phyloP scores from a whole-genome alignment of 768 basidiomycete genomes.

The Suillus sp. region DNA sequence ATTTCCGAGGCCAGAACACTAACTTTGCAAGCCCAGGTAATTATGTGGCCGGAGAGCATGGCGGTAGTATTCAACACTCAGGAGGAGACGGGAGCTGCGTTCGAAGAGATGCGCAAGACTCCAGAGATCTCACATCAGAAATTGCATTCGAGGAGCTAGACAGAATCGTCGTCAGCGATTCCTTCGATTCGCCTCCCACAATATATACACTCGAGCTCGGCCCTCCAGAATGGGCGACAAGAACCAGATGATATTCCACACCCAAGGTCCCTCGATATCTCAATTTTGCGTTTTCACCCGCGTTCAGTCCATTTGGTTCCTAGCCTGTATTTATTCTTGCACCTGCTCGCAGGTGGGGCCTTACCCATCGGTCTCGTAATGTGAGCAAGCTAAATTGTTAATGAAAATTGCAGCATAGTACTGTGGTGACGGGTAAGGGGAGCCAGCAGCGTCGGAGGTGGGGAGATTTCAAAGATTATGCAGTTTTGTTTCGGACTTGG shows the following conservation, averaged over 20 bases:
- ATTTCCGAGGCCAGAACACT: constrained; percentile 54
- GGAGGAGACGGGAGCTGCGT: constrained; percentile 47
- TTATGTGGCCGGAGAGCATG: constrained; percentile 84
- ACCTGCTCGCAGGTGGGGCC: constrained; percentile 78
- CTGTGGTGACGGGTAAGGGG: constrained; percentile 80
- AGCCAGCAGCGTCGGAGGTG: constrained; percentile 71
- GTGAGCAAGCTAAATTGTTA: constrained; percentile 71
- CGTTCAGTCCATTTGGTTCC: constrained; percentile 51
- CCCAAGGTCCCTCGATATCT: constrained; percentile 56
- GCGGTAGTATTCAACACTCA: constrained; percentile 64
- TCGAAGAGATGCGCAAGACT: constrained; percentile 44
- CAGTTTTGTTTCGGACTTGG: constrained; percentile 76
- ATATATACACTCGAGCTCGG: constrained; percentile 47
- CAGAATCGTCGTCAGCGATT: constrained; percentile 70
- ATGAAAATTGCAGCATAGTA: constrained; percentile 63
- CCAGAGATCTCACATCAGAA: constrained; percentile 53
- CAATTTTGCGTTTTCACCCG: constrained; percentile 67
- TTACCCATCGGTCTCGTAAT: constrained; percentile 68
- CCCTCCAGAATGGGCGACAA: constrained; percentile 42
- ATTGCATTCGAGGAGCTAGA: constrained; percentile 73
- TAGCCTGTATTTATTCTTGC: no score
- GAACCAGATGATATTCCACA: constrained; percentile 44
- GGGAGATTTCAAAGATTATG: constrained; percentile 55
- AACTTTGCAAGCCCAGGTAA: constrained; percentile 46
- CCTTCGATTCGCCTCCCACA: constrained; percentile 45